Evolutionary conservation across 345 rosid species (phyloP).

Genomic region (Gossypium anomalum): DNA sequence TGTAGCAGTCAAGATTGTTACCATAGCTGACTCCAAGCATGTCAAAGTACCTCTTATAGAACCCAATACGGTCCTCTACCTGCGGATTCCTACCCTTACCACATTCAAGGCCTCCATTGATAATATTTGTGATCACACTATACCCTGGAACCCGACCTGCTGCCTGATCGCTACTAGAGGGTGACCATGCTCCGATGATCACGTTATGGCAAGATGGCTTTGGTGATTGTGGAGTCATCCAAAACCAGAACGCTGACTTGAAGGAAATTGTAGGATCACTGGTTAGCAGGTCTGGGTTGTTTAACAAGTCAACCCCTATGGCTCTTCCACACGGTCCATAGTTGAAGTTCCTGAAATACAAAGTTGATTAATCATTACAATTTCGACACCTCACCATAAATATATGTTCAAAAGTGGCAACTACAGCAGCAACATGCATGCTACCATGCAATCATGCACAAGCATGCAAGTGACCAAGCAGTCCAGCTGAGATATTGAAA

Average conservation of each 20-base stretch:
- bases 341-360: conserved; percentile 51
- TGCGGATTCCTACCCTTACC: conserved; percentile 34
- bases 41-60: conserved; percentile 54
- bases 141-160: conserved; percentile 46
- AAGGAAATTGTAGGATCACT: conserved; percentile 45
- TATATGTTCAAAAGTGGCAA: no score
- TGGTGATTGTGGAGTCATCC: conserved; percentile 61
- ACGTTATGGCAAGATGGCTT: conserved; percentile 65
- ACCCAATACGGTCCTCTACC: conserved; percentile 55
- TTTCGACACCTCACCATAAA: background rate
- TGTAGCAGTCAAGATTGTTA: conserved; percentile 53
- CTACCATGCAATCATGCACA: no score
- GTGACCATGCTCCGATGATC: conserved; percentile 39
- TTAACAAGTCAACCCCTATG: conserved; percentile 48
- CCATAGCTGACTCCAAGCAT: conserved; percentile 43
- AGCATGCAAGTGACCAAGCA: no score
- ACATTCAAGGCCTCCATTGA: conserved; percentile 65
- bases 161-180: conserved; percentile 27
- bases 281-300: conserved; percentile 54
- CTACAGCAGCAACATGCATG: no score
- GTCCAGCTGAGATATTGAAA: no score
- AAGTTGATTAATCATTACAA: background rate
- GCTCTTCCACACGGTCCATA: conserved; percentile 56
- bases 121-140: conserved; percentile 53
- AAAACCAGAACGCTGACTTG: conserved; percentile 69